Conservation (phyloP, 169 alveolate species). For the Amoebophrya sp. region DNA sequence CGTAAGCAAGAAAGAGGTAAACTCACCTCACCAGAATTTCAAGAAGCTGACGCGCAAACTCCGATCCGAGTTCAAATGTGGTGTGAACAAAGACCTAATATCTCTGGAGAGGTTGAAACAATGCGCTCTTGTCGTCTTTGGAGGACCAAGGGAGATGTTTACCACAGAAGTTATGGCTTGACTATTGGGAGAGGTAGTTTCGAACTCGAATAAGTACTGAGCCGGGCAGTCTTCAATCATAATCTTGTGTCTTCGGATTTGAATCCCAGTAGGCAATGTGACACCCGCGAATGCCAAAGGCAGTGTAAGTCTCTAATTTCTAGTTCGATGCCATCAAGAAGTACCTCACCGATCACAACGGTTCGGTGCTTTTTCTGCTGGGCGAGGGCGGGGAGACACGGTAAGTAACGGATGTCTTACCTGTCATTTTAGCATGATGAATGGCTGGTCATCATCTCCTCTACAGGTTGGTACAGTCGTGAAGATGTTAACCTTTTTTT, state of each 20-base stretch:
- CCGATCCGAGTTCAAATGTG: neutral
- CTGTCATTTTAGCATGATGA: too few relatives aligned
- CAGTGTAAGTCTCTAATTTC: too few relatives aligned
- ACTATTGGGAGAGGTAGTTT: too few relatives aligned
- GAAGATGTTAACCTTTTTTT: too few relatives aligned
- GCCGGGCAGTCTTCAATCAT: too few relatives aligned
- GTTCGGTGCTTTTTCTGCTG: neutral
- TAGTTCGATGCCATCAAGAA: neutral
- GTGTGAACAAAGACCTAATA: neutral
- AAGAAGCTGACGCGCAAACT: conserved; percentile 13
- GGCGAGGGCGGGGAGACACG: conserved; percentile 23
- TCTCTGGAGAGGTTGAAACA: neutral
- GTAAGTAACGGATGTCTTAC: too few relatives aligned
- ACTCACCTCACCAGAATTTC: neutral
- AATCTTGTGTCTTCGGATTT: too few relatives aligned
- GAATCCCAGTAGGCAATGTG: too few relatives aligned
- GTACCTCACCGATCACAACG: neutral
- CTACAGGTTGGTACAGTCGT: too few relatives aligned
- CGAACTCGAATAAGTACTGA: too few relatives aligned
- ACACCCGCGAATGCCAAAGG: too few relatives aligned
- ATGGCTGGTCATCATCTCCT: too few relatives aligned
- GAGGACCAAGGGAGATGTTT: neutral
- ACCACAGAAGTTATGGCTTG: neutral
- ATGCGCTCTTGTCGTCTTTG: neutral
- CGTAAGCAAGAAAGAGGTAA: neutral